Evolutionary conservation across 352 stramenopile genomes (phyloP).

Genomic region (Phytophthora vignae): DNA sequence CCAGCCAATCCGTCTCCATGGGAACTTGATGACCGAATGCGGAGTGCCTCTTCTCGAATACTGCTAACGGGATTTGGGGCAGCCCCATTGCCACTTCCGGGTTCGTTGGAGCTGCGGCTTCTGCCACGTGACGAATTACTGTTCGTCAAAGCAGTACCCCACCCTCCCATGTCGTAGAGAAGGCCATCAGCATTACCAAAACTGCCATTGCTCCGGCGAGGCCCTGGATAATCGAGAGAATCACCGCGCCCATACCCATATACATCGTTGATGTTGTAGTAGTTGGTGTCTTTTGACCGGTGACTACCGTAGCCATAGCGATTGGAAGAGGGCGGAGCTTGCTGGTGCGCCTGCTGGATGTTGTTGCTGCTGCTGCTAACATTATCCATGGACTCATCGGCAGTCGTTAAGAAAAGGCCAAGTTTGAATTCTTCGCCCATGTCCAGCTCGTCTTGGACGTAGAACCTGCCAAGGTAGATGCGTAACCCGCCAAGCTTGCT

Average conservation of each 20-base stretch:
- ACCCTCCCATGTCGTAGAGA: slow-evolving; percentile 45
- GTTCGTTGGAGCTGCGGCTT: slow-evolving; percentile 31
- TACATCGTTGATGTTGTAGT: slow-evolving; percentile 49
- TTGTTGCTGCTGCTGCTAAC: slow-evolving; percentile 33
- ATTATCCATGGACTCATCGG: slow-evolving; percentile 43
- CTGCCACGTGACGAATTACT: slow-evolving; percentile 21
- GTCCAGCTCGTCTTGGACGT: slow-evolving; percentile 70
- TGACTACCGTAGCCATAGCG: slow-evolving; percentile 33
- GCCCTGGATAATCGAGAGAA: slow-evolving; percentile 39
- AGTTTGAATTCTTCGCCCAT: slow-evolving; percentile 83
- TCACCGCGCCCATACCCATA: slow-evolving; percentile 52
- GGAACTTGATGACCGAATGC: slow-evolving; percentile 66
- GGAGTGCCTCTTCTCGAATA: slow-evolving; percentile 77
- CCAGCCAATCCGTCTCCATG: slow-evolving; percentile 32
- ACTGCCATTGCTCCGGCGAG: slow-evolving; percentile 29
- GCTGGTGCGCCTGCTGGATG: slow-evolving; percentile 24
- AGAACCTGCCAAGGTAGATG: slow-evolving; percentile 81
- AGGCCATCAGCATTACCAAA: slow-evolving; percentile 44
- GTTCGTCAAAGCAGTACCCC: slow-evolving; percentile 37
- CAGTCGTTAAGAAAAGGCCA: slow-evolving; percentile 71
- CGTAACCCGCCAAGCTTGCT: slow-evolving; percentile 67
- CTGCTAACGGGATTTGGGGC: slow-evolving; percentile 44
- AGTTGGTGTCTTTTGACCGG: slow-evolving; percentile 40
- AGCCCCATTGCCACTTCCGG: slow-evolving; percentile 9
- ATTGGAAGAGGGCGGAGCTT: slow-evolving; percentile 23